phyloP scores from a whole-genome alignment of 768 basidiomycete species.

The Amanita phalloides region DNA sequence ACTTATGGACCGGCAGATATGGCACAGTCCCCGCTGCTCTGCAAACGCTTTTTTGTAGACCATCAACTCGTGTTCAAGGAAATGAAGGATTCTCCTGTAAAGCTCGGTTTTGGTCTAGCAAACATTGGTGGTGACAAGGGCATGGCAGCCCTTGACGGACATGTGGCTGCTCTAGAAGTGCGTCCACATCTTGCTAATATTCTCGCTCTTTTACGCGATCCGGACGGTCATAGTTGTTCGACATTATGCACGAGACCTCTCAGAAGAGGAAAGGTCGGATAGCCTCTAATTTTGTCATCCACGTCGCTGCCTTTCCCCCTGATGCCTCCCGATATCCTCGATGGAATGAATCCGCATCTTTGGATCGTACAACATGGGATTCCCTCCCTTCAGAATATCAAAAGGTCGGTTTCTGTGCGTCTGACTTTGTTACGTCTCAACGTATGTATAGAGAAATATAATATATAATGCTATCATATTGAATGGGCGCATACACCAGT shows the following conservation, averaged over 20 bases:
- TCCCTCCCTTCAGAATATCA: slow-evolving; percentile 48
- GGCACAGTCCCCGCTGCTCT: slow-evolving; percentile 41
- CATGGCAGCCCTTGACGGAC: slow-evolving; percentile 61
- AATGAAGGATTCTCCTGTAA: slow-evolving; percentile 31
- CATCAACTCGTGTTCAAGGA: slow-evolving; percentile 27
- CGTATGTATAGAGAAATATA: slow-evolving; percentile 41
- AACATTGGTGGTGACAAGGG: slow-evolving; percentile 37
- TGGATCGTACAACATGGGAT: slow-evolving; percentile 52
- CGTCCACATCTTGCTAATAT: slow-evolving; percentile 5
- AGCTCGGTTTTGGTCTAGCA: slow-evolving; percentile 49
- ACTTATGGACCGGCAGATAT: slow-evolving; percentile 55
- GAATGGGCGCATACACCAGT: slow-evolving; percentile 29
- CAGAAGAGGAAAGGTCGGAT: slow-evolving; percentile 12
- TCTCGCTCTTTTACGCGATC: neutral
- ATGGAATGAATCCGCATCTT: slow-evolving; percentile 35
- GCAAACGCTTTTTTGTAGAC: slow-evolving; percentile 46
- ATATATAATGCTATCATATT: slow-evolving; percentile 41
- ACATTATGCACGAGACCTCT: slow-evolving; percentile 20
- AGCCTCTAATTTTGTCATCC: slow-evolving; percentile 37
- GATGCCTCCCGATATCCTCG: slow-evolving; percentile 43
- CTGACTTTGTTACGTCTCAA: neutral
- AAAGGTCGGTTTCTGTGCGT: slow-evolving; percentile 30
- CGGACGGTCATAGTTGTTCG: slow-evolving; percentile 24
- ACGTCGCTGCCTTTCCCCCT: slow-evolving; percentile 47
- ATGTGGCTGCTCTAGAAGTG: slow-evolving; percentile 65